A percentile compares a stretch with the other conserved stretches of the same genome.
These are phyloP conservation scores for Tolypocladium paradoxum DNA, from an alignment of 2,329 filamentous ascomycete genomes.

Conservation along the genomic window DNA sequence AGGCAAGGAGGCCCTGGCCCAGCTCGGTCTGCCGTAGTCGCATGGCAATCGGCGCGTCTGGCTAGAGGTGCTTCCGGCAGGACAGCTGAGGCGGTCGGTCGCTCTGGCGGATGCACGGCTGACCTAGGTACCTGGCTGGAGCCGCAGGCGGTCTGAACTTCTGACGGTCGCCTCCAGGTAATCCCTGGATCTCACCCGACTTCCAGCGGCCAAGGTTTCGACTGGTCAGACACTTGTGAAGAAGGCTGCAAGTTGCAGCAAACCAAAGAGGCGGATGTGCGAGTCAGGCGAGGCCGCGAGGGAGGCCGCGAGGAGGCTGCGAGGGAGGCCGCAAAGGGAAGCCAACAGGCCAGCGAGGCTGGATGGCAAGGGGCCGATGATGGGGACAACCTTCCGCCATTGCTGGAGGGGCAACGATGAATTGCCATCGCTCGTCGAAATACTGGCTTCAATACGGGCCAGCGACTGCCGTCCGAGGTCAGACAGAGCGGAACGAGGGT, in stretches of 20 bases:
- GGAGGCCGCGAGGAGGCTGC: not conserved
- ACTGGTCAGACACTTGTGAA: not conserved
- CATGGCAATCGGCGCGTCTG: not conserved
- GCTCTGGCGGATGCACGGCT: not conserved
- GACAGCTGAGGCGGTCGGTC: not conserved
- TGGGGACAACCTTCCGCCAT: not conserved
- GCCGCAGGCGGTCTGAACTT: not conserved
- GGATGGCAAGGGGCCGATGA: too few relatives aligned
- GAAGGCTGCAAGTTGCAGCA: not conserved
- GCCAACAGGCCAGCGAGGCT: not conserved
- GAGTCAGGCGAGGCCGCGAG: not conserved
- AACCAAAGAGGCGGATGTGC: not conserved
- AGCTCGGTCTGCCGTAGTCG: too few relatives aligned
- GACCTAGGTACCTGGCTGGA: not conserved
- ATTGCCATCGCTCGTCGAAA: not conserved
- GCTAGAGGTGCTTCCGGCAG: not conserved
- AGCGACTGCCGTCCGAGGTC: not conserved
- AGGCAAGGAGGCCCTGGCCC: too few relatives aligned
- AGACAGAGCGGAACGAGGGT: not conserved
- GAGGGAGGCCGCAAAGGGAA: not conserved
- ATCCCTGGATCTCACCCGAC: too few relatives aligned
- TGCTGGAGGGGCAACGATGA: not conserved
- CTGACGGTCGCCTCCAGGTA: too few relatives aligned
- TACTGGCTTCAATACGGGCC: not conserved
- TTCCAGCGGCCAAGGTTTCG: not conserved